Evolutionary conservation across 1,284 basidiomycete genomes (phyloP).

Genomic region (Cutaneotrichosporon sp.): DNA sequence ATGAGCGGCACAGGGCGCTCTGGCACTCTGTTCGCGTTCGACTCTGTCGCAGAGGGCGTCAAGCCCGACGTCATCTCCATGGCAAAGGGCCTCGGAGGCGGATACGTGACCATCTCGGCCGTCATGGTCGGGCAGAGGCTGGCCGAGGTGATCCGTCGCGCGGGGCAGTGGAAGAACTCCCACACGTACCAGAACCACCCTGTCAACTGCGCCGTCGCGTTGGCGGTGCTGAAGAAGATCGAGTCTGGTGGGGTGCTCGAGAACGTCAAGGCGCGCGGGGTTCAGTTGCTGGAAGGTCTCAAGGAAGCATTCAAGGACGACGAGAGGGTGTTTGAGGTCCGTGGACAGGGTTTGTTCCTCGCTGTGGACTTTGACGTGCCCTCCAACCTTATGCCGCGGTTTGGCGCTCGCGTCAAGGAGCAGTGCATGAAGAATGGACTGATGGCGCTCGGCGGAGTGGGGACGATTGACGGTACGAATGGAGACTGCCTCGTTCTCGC

Average conservation of each 20-base stretch:
- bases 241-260: conserved; percentile 57
- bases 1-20: conserved; percentile 82
- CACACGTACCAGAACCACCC: conserved; percentile 83
- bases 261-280: conserved; percentile 26
- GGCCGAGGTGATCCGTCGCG: conserved; percentile 59
- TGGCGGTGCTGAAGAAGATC: conserved; percentile 73
- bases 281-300: conserved; percentile 24
- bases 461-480: conserved; percentile 26
- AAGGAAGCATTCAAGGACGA: conserved; percentile 17
- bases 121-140: conserved; percentile 65
- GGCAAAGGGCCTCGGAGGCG: conserved; percentile 82
- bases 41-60: conserved; percentile 55
- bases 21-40: conserved; percentile 60
- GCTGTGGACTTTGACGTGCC: conserved; percentile 30
- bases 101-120: conserved; percentile 75
- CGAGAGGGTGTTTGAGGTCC: conserved; percentile 22
- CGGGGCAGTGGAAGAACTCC: conserved; percentile 58
- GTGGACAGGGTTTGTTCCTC: conserved; percentile 56
- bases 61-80: conserved; percentile 73
- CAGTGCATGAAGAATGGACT: conserved; percentile 28
- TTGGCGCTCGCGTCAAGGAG: conserved; percentile 28
- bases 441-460: conserved; percentile 22
- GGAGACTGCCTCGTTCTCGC: conserved; percentile 29
- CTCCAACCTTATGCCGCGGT: conserved; percentile 19
- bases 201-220: conserved; percentile 66